Evolutionary conservation across 2,329 filamentous ascomycete species (phyloP).

Genomic region (Penicillium hordei): DNA sequence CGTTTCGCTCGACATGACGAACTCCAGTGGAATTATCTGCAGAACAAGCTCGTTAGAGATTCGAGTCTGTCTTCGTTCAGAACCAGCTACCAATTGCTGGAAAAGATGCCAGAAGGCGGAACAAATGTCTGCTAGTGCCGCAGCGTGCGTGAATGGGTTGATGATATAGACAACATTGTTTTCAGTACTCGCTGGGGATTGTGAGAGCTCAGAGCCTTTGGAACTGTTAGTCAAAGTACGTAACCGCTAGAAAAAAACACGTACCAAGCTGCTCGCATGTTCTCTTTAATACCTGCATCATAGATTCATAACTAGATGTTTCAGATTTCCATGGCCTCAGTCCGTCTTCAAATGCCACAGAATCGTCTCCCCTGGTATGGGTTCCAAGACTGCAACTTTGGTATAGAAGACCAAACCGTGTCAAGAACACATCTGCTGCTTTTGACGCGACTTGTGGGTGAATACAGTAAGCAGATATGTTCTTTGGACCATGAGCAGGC

Average conservation of each 20-base stretch:
- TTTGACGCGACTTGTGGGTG: slow-evolving; percentile 52
- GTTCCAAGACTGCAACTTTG: slow-evolving; percentile 58
- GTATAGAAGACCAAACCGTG: slow-evolving; percentile 55
- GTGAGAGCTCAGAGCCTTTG: slow-evolving; percentile 38
- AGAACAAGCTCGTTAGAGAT: slow-evolving; percentile 53
- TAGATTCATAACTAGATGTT: slow-evolving; percentile 31
- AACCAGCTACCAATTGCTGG: slow-evolving; percentile 51
- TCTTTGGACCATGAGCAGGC: slow-evolving; percentile 56
- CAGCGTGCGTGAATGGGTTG: slow-evolving; percentile 53
- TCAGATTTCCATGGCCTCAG: slow-evolving; percentile 40
- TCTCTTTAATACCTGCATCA: slow-evolving; percentile 36
- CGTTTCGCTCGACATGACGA: slow-evolving; percentile 53
- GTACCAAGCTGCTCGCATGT: slow-evolving; percentile 42
- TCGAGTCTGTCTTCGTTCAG: slow-evolving; percentile 32
- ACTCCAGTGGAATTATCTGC: slow-evolving; percentile 58
- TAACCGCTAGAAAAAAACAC: slow-evolving; percentile 10
- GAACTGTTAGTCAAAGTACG: slow-evolving; percentile 12
- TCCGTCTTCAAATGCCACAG: slow-evolving; percentile 41
- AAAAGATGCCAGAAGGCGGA: slow-evolving; percentile 58
- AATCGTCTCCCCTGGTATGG: slow-evolving; percentile 47
- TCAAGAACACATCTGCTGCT: slow-evolving; percentile 52
- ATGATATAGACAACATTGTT: slow-evolving; percentile 60
- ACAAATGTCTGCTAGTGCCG: slow-evolving; percentile 53
- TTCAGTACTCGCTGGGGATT: slow-evolving; percentile 33
- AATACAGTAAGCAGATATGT: slow-evolving; percentile 59